Conservation (phyloP, 352 stramenopile species). For the Phytophthora pistaciae region DNA sequence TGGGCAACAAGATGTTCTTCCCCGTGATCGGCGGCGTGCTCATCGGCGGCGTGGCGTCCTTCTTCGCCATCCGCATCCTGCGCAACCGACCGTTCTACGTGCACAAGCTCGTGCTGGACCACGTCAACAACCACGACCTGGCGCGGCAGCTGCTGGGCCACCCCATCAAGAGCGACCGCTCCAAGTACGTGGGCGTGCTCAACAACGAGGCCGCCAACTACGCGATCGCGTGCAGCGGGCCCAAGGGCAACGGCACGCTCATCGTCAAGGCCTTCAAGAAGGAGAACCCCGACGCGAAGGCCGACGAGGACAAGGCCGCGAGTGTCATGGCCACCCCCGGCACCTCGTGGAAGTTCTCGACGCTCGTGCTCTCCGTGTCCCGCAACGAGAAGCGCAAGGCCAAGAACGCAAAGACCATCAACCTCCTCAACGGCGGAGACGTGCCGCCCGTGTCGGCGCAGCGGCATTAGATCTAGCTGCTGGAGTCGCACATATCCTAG, state of each 20-base stretch:
- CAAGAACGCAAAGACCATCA: constrained; percentile 76
- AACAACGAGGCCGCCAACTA: constrained; percentile 73
- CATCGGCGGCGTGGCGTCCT: constrained; percentile 72
- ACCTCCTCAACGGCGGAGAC: constrained; percentile 48
- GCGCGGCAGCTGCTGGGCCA: constrained; percentile 68
- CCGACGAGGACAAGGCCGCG: constrained; percentile 15
- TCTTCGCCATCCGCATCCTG: constrained; percentile 80
- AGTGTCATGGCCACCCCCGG: constrained; percentile 66
- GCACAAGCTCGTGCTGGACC: constrained; percentile 81
- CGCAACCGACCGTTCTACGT: constrained; percentile 84
- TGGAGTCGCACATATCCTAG: neutral
- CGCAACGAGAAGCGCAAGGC: constrained; percentile 68
- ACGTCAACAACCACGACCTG: constrained; percentile 77
- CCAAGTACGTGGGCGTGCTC: constrained; percentile 74
- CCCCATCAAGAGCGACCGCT: constrained; percentile 78
- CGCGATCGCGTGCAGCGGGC: constrained; percentile 68
- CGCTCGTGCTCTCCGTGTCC: constrained; percentile 67
- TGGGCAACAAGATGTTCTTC: constrained; percentile 79
- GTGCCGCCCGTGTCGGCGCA: constrained; percentile 23
- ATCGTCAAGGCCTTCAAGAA: constrained; percentile 84
- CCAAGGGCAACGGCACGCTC: constrained; percentile 74
- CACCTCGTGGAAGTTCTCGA: constrained; percentile 83
- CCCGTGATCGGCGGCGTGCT: constrained; percentile 68
- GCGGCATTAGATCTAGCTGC: constrained; percentile 14
- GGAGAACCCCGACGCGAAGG: constrained; percentile 28